A percentile compares a stretch with the other conserved stretches of the same genome.
Evolutionary conservation across 2,329 filamentous ascomycete genomes (phyloP).

Genomic region (Colletotrichum siamense): DNA sequence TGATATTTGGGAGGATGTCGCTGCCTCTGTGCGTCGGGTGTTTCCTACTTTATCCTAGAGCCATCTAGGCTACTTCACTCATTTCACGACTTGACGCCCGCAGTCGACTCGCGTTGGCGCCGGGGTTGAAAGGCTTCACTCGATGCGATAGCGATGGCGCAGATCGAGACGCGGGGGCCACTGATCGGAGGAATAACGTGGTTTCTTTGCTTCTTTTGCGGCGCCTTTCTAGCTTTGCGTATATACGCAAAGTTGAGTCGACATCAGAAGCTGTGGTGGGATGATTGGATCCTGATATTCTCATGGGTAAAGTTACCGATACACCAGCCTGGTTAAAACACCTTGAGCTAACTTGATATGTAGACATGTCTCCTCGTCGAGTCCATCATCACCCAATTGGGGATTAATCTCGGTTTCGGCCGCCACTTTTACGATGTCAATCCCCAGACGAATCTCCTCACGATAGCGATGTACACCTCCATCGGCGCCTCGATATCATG

Average conservation of each 20-base stretch:
- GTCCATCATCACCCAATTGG: conserved; percentile 19
- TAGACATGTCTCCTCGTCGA: conserved; percentile 6
- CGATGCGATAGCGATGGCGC: neutral
- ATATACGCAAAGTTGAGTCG: conserved; percentile 26
- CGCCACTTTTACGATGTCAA: conserved; percentile 21
- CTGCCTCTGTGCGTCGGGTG: neutral
- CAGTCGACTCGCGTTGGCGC: neutral
- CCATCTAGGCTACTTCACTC: neutral
- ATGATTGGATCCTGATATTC: conserved; percentile 27
- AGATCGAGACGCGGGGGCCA: neutral
- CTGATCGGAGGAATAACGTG: conserved; percentile 28
- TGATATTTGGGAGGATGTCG: neutral
- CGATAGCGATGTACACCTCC: conserved; percentile 4
- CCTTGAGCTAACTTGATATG: neutral
- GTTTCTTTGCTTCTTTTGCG: conserved; percentile 29
- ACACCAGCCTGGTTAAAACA: fast-evolving
- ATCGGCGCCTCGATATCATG: conserved; percentile 15
- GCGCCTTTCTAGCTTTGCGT: conserved; percentile 23
- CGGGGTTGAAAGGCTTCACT: neutral
- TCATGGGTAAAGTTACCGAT: conserved; percentile 30
- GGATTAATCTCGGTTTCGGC: conserved; percentile 23
- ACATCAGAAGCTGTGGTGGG: conserved; percentile 25
- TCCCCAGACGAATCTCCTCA: neutral
- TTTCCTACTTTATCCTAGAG: neutral
- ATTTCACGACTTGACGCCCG: neutral